Percentiles rank a stretch among this genome's conserved stretches.
Conservation (phyloP, 768 basidiomycete species). For the Macrolepiota dolichaula region DNA sequence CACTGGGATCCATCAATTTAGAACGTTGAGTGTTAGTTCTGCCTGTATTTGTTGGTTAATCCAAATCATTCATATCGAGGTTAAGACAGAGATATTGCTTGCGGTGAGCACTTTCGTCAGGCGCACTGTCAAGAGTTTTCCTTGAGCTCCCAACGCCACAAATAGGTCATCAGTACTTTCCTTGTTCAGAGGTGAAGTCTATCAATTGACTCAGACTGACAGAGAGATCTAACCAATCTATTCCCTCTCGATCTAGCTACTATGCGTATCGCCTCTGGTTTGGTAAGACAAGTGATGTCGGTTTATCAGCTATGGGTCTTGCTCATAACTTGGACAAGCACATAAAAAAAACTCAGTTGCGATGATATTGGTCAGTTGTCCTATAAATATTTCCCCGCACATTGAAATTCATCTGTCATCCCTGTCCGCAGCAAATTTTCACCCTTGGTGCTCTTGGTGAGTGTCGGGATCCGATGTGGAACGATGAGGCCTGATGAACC, state of each 20-base stretch:
- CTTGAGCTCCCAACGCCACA: background rate
- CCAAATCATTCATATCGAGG: background rate
- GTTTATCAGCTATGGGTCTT: background rate
- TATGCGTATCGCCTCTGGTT: constrained; percentile 19
- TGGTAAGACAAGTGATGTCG: constrained; percentile 5
- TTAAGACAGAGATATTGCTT: background rate
- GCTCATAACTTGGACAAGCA: constrained; percentile 3
- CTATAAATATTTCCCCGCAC: background rate
- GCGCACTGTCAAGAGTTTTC: background rate
- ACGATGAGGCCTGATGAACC: background rate
- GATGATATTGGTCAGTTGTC: constrained; percentile 13
- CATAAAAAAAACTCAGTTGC: constrained; percentile 13
- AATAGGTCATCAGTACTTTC: constrained; percentile 17
- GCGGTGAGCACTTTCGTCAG: background rate
- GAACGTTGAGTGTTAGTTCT: constrained; percentile 5
- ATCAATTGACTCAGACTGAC: background rate
- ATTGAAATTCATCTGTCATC: background rate
- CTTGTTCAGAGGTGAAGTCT: constrained; percentile 20
- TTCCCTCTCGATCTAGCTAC: constrained; percentile 7
- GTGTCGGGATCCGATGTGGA: background rate
- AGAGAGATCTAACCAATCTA: background rate
- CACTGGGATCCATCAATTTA: background rate
- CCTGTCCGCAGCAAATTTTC: constrained; percentile 14
- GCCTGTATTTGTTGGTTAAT: background rate
- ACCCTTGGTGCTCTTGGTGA: constrained; percentile 17